These are phyloP conservation scores for Chrysosporium queenslandicum DNA, from an alignment of 2,329 filamentous ascomycete species.

Conservation along the genomic window DNA sequence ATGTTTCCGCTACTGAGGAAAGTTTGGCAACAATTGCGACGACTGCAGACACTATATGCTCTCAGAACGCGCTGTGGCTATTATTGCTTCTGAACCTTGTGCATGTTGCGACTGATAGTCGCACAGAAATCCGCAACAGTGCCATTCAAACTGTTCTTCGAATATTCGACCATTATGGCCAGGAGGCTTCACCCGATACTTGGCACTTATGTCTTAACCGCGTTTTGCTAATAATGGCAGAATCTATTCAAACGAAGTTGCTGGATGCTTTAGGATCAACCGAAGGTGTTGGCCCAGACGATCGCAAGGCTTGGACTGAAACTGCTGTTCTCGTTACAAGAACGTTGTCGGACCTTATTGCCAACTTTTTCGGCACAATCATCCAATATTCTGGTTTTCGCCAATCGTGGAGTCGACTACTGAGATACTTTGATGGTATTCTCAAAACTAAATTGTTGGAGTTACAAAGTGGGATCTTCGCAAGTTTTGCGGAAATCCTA, in stretches of 20 bases:
- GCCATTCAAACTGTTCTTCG: slow-evolving; percentile 83
- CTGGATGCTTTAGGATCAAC: slow-evolving; percentile 19
- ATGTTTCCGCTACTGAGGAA: slow-evolving; percentile 45
- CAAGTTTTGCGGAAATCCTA: slow-evolving; percentile 55
- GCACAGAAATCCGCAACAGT: slow-evolving; percentile 41
- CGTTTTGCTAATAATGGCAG: slow-evolving; percentile 68
- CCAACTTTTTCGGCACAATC: slow-evolving; percentile 65
- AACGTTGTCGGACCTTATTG: slow-evolving; percentile 62
- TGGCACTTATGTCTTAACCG: slow-evolving; percentile 76
- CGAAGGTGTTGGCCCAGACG: slow-evolving; percentile 14
- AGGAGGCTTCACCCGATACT: slow-evolving; percentile 62
- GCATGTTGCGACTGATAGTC: slow-evolving; percentile 32
- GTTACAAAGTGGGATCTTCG: slow-evolving; percentile 61
- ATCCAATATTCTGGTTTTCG: slow-evolving; percentile 57
- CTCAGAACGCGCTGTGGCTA: slow-evolving; percentile 33
- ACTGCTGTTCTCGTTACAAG: slow-evolving; percentile 65
- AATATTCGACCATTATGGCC: slow-evolving; percentile 85
- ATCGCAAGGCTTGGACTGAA: slow-evolving; percentile 54
- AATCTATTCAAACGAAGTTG: slow-evolving; percentile 53
- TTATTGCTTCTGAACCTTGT: slow-evolving; percentile 33
- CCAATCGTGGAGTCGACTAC: slow-evolving; percentile 63
- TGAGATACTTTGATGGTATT: slow-evolving; percentile 57
- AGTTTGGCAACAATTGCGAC: slow-evolving; percentile 50
- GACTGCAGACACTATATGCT: slow-evolving; percentile 49
- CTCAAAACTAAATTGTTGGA: slow-evolving; percentile 56